phyloP scores from a whole-genome alignment of 371 early-diverging fungal species.

The Lichtheimia ornata region DNA sequence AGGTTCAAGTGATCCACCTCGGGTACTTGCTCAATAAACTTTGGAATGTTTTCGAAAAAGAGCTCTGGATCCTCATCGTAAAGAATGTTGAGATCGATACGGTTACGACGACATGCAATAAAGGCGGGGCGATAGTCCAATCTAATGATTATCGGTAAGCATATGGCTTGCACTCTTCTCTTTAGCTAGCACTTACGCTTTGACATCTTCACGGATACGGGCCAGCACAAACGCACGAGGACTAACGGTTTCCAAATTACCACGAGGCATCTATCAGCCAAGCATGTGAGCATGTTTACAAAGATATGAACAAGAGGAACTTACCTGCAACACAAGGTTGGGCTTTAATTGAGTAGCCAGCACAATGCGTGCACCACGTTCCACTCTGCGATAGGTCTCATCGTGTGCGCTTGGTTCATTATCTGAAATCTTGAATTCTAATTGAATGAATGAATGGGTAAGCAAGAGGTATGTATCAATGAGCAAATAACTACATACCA shows the following conservation, averaged over 20 bases:
- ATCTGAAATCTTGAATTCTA: constrained; percentile 55
- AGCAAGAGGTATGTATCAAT: constrained; percentile 8
- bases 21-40: constrained; percentile 77
- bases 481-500: constrained; percentile 8
- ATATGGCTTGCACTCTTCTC: not conserved
- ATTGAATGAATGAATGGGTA: not conserved
- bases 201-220: constrained; percentile 71
- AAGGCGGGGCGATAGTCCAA: constrained; percentile 82
- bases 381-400: constrained; percentile 82
- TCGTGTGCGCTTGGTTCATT: constrained; percentile 60
- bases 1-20: constrained; percentile 89
- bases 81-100: constrained; percentile 91
- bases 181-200: constrained; percentile 33
- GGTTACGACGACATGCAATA: constrained; percentile 82
- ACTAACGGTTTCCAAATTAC: constrained; percentile 94
- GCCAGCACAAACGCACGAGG: constrained; percentile 92
- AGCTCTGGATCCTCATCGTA: constrained; percentile 74
- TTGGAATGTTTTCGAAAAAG: constrained; percentile 67
- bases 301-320: not conserved
- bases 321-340: constrained; percentile 77
- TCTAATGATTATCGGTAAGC: constrained; percentile 15
- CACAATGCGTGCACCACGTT: constrained; percentile 89
- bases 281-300: not conserved
- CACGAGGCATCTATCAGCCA: constrained; percentile 81
- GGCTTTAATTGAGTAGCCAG: constrained; percentile 72